Conservation (phyloP, 176 grass and related monocot species). For the Triticum timopheevii region DNA sequence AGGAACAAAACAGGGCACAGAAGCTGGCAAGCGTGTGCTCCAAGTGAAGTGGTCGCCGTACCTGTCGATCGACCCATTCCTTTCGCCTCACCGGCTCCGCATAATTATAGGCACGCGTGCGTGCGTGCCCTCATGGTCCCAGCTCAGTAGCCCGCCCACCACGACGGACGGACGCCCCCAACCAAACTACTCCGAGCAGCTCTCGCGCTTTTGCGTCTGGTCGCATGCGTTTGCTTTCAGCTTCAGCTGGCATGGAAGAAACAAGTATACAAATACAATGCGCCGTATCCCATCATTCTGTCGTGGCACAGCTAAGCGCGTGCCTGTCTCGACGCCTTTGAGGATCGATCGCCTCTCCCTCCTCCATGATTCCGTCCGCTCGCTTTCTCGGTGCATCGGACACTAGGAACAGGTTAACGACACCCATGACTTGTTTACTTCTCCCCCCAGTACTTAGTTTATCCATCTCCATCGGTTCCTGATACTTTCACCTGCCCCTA, state of each 20-base stretch:
- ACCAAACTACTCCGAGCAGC: no score
- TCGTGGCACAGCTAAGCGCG: slow-evolving; percentile 11
- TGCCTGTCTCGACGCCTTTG: not conserved
- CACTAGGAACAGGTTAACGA: not conserved
- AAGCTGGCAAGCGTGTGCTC: slow-evolving; percentile 4
- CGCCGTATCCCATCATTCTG: not conserved
- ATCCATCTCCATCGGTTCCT: no score
- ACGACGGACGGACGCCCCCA: no score
- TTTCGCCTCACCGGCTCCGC: not conserved
- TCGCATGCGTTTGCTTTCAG: no score
- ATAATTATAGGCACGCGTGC: not conserved
- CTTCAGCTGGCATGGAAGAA: no score
- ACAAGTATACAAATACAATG: no score
- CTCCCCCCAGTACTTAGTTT: no score
- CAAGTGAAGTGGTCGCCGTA: not conserved
- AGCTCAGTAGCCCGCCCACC: not conserved
- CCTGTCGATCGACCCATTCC: not conserved
- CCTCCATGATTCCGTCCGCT: not conserved
- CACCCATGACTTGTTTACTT: not conserved
- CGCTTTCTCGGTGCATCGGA: not conserved
- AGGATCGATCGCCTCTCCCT: not conserved
- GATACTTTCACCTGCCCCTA: no score
- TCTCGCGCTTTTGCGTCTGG: no score
- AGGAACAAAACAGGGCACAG: not conserved
- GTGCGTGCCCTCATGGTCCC: not conserved